Evolutionary conservation across 2,329 filamentous ascomycete genomes (phyloP).

Genomic region (Coleophoma crateriformis): DNA sequence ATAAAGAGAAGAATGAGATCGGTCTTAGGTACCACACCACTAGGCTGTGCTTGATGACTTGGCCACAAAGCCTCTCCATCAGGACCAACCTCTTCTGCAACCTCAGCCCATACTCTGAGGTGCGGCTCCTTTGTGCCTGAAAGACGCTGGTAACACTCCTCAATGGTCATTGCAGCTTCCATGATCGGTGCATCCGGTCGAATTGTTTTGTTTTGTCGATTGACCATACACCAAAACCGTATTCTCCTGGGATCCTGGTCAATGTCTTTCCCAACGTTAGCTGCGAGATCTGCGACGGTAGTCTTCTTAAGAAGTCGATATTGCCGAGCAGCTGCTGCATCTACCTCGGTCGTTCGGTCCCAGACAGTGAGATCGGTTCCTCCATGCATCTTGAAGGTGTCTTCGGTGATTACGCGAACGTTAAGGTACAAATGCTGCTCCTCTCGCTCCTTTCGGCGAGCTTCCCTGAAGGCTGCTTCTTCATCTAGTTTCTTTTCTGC

Average conservation of each 20-base stretch:
- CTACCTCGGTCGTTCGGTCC: constrained; percentile 48
- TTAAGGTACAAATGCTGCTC: constrained; percentile 92
- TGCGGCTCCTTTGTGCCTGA: constrained; percentile 60
- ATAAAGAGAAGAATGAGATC: constrained; percentile 78
- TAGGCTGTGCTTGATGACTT: constrained; percentile 51
- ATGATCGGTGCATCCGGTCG: constrained; percentile 83
- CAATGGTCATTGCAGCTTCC: constrained; percentile 70
- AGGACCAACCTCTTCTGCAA: constrained; percentile 57
- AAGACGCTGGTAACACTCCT: constrained; percentile 65
- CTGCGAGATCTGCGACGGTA: constrained; percentile 69
- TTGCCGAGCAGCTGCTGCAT: constrained; percentile 63
- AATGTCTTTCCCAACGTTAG: constrained; percentile 65
- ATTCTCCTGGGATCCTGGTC: constrained; percentile 63
- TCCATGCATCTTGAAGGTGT: constrained; percentile 74
- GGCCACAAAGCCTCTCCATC: constrained; percentile 72
- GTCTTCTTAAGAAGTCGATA: constrained; percentile 73
- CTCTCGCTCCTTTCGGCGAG: constrained; percentile 79
- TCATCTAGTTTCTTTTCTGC: constrained; percentile 71
- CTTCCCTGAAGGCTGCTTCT: constrained; percentile 71
- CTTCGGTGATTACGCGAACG: constrained; percentile 74
- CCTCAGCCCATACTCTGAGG: constrained; percentile 84
- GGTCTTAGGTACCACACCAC: constrained; percentile 51
- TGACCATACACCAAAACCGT: constrained; percentile 95
- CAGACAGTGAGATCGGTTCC: constrained; percentile 77
- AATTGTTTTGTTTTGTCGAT: constrained; percentile 94